Evolutionary conservation across 108 stramenopile species (phyloP), one percentile per base, ranked within the genome.

Genomic region (Skeletonema potamos): DNA sequence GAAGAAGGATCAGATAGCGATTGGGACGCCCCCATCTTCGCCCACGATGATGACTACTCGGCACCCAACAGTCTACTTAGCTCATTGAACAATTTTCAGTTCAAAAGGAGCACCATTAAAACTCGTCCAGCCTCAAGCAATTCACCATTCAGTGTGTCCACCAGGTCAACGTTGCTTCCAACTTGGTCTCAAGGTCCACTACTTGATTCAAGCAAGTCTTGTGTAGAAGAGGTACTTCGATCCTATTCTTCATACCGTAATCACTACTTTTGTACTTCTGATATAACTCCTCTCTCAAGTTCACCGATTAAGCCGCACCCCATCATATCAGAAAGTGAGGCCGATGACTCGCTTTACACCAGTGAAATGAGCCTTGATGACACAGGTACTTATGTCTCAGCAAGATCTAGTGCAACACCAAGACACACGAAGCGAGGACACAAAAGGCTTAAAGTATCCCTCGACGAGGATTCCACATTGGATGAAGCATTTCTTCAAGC

Each of bases 11-110:
- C 8, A 46, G 57, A 57, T 8, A 64, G 48, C 68, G 65, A 62
- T 26, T 3, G 57, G 27, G 51, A 70, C 29, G 48, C 48, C 26
- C 77, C 77, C 33, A 56, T 78, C 20, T 78, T 78, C 22, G 77
- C 70, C 3, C 66, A 37, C 17, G 77, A 78, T 54, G 58, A 78
- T 56, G 77, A 78, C 54, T 78, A 24, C 27, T 32, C 44, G 34
- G 32, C 48, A 46, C 54, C 57, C 5, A 54, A 39, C 39, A 43
- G 22, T 9, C 67, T 58, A 5, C 32, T 54, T 18, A 20, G 51
- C 55, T 39, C 34, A 4, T 1, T 27, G 9, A n/a, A 43, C 4
- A 37, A n/a, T n/a, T 20, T 22, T 51, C 22, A 9, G 18, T 51
- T 8, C 48, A 51, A 51, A 7, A 48, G 46, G 46, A 48, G 20